phyloP scores from a whole-genome alignment of 192 early-diverging fungal genomes.

The Fimicolochytrium jonesii region DNA sequence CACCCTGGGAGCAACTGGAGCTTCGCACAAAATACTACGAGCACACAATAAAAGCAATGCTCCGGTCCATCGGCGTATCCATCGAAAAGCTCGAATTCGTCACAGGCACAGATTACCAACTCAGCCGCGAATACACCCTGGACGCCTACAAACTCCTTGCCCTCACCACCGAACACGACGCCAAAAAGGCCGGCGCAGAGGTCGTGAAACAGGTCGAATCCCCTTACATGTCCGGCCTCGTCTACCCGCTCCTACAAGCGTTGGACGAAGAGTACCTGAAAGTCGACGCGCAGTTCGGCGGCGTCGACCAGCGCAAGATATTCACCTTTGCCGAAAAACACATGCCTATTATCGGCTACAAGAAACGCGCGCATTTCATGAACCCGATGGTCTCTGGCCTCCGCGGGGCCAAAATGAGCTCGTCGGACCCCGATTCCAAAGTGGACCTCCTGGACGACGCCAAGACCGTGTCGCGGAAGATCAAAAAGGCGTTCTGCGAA shows the following conservation, averaged over 20 bases:
- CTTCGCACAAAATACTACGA: constrained; percentile 93
- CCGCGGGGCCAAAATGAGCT: constrained; percentile 90
- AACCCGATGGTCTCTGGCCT: constrained; percentile 97
- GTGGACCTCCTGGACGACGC: constrained; percentile 90
- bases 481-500: constrained; percentile 96
- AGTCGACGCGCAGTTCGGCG: constrained; percentile 91
- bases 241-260: constrained; percentile 97
- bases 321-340: constrained; percentile 96
- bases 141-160: constrained; percentile 87
- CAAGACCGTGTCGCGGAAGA: constrained; percentile 75
- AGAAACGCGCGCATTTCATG: constrained; percentile 97
- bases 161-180: constrained; percentile 86
- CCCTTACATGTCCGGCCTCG: constrained; percentile 84
- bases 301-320: constrained; percentile 99
- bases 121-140: constrained; percentile 84
- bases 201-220: constrained; percentile 95
- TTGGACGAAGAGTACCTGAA: constrained; percentile 96
- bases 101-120: constrained; percentile 82
- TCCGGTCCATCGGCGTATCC: constrained; percentile 91
- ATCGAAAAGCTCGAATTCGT: constrained; percentile 91
- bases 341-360: constrained; percentile 88
- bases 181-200: constrained; percentile 97
- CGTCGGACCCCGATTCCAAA: constrained; percentile 96
- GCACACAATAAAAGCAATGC: constrained; percentile 79
- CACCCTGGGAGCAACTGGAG: constrained; percentile 85